phyloP scores from a whole-genome alignment of 345 rosid genomes.

The Bretschneidera sinensis region DNA sequence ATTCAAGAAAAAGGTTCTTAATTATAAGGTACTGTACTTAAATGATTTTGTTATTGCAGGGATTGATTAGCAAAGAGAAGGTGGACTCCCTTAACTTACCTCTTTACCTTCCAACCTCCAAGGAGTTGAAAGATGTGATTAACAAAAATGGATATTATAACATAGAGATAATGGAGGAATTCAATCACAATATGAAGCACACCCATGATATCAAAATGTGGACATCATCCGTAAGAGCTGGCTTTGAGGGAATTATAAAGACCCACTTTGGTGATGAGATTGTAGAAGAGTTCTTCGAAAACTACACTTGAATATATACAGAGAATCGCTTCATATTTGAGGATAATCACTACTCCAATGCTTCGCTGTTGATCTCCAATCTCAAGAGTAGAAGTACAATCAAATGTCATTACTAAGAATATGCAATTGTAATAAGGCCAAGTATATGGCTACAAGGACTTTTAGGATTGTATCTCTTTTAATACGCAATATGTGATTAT shows the following conservation, averaged over 20 bases:
- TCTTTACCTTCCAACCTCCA: slow-evolving; percentile 2
- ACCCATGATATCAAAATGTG: not conserved
- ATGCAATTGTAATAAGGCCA: too few relatives aligned
- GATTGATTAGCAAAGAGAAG: slow-evolving; percentile 11
- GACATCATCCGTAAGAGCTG: slow-evolving; percentile 8
- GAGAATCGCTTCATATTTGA: too few relatives aligned
- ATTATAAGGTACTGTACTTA: not conserved
- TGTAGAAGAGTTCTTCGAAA: slow-evolving; percentile 2
- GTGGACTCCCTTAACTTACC: slow-evolving; percentile 18
- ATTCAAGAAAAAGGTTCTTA: not conserved
- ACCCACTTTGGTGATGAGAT: slow-evolving; percentile 17
- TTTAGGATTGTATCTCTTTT: too few relatives aligned
- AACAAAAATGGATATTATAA: not conserved
- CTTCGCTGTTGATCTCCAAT: too few relatives aligned
- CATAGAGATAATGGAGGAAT: slow-evolving; percentile 5
- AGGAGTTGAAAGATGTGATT: slow-evolving; percentile 2
- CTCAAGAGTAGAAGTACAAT: too few relatives aligned
- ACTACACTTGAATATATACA: not conserved
- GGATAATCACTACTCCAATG: too few relatives aligned
- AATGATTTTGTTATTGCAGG: too few relatives aligned
- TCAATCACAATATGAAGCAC: not conserved
- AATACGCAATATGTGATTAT: too few relatives aligned
- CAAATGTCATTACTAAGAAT: too few relatives aligned
- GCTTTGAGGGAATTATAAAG: slow-evolving; percentile 10
- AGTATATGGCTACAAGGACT: too few relatives aligned